Evolutionary conservation across 2,329 filamentous ascomycete genomes (phyloP), one percentile per base, ranked within the genome.

Genomic region (Penicillium sp.): DNA sequence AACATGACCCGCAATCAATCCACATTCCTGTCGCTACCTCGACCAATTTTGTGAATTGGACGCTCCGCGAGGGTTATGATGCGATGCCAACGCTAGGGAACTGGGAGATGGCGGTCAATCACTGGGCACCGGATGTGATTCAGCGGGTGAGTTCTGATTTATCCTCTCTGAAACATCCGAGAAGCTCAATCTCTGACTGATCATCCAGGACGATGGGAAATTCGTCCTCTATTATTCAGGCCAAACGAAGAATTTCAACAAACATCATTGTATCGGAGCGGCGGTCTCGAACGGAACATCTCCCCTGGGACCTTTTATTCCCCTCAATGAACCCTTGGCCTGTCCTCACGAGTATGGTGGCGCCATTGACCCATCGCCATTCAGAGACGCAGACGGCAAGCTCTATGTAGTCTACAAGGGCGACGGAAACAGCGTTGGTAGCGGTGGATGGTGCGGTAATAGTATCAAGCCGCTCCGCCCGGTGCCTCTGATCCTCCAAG

Each of bases 351-450:
- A 75, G 48, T 68, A 79, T 53, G 86, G 86, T 26, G 87, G 86
- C 52, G 84, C 85, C 43, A 89, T 89, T 64, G 87, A 89, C 68
- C 79, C 86, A 0, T 79, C 84, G 0, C 84, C 83, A 4, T 89
- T 87, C 71, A 68, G 74, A n/a, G 86, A 89, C 67, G 45, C 35
- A 1, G 79, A 81, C 45, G 83, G 83, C 28, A 80, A 73, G 37
- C 78, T 82, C 6, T 89, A 87, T 69, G 78, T 89, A 22, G 75
- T 84, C 19, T 89, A 88, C 76, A 89, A 89, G 72, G 78, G 87
- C 38, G 87, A 90, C 69, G 86, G 85, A 26, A 89, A 88, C 72
- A 79, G 78, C 57, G 73, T 83, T 40, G 78, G 78, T 6, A 68
- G 75, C 60, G 79, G 79, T 33, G 81, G 81, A 3, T 68, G 71